Evolutionary conservation across 2,329 filamentous ascomycete genomes (phyloP).

Genomic region (Pseudogymnoascus sp.): DNA sequence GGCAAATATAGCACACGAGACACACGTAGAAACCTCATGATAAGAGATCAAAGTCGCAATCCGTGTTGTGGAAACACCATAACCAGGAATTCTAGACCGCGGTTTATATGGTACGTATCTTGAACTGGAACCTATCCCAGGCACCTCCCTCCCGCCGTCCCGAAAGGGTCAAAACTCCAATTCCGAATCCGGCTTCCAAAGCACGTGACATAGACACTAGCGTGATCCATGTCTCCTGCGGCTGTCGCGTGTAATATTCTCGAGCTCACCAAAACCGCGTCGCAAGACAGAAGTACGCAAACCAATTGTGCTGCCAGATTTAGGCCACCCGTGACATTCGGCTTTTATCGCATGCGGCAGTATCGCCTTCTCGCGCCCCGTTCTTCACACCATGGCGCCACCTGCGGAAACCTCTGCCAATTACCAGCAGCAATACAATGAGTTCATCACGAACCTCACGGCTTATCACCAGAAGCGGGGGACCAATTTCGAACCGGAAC

Average conservation of each 20-base stretch:
- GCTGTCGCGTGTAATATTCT: constrained; percentile 9
- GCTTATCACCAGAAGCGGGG: constrained; percentile 74
- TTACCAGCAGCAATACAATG: constrained; percentile 55
- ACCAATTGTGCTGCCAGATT: constrained; percentile 8
- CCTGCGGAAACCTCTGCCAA: not conserved
- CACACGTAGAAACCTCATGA: not conserved
- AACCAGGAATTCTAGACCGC: not conserved
- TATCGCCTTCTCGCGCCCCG: not conserved
- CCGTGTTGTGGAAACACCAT: not conserved
- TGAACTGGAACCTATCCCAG: not conserved
- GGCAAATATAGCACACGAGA: not conserved
- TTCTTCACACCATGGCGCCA: not conserved
- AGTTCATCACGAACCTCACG: constrained; percentile 67
- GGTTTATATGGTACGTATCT: not conserved
- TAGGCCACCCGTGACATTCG: not conserved
- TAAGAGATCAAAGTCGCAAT: not conserved
- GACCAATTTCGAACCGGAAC: constrained; percentile 70
- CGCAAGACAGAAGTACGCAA: constrained; percentile 6
- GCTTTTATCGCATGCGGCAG: constrained; percentile 7
- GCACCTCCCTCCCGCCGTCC: constrained; percentile 1
- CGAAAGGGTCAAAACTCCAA: not conserved
- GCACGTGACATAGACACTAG: not conserved
- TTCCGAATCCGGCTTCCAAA: not conserved
- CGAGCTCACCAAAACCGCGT: constrained; percentile 8
- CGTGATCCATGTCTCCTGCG: constrained; percentile 8